Conservation (phyloP, 768 basidiomycete genomes). For the Sistotremastrum suecicum region DNA sequence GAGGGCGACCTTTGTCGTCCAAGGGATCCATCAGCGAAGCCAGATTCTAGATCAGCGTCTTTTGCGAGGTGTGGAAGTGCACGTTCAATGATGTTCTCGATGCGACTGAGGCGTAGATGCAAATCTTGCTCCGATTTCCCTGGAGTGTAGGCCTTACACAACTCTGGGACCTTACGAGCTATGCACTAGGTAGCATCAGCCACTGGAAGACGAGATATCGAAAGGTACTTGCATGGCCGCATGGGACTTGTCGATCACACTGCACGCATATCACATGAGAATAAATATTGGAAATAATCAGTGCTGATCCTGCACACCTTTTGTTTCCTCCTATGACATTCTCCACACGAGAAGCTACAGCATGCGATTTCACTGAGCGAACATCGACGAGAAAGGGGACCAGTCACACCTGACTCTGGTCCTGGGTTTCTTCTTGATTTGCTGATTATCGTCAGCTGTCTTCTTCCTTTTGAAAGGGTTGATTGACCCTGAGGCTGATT, state of each 20-base stretch:
- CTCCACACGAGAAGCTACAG: conserved; percentile 67
- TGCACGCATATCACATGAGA: conserved; percentile 17
- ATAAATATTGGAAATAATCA: conserved; percentile 2
- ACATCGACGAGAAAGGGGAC: conserved; percentile 1
- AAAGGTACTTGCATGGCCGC: conserved; percentile 51
- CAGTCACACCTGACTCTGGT: conserved; percentile 58
- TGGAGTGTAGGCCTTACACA: conserved; percentile 81
- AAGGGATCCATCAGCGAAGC: conserved; percentile 3
- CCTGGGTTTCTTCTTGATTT: conserved; percentile 46
- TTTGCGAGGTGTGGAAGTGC: conserved; percentile 46
- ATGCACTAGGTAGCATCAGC: conserved; percentile 38
- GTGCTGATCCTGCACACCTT: conserved; percentile 33
- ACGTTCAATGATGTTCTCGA: conserved; percentile 71
- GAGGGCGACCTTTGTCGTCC: conserved; percentile 36
- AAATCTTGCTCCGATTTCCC: conserved; percentile 79
- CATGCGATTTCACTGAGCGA: background rate
- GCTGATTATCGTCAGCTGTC: conserved; percentile 38
- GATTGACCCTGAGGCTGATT: background rate
- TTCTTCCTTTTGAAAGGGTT: conserved; percentile 43
- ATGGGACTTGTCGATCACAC: conserved; percentile 80
- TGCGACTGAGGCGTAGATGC: conserved; percentile 51
- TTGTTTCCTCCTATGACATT: conserved; percentile 82
- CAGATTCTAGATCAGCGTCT: conserved; percentile 3
- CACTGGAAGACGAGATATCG: conserved; percentile 3
- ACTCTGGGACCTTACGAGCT: conserved; percentile 74